These are phyloP conservation scores for Areca catechu DNA, from an alignment of 176 grass and related monocot genomes.

Conservation along the genomic window DNA sequence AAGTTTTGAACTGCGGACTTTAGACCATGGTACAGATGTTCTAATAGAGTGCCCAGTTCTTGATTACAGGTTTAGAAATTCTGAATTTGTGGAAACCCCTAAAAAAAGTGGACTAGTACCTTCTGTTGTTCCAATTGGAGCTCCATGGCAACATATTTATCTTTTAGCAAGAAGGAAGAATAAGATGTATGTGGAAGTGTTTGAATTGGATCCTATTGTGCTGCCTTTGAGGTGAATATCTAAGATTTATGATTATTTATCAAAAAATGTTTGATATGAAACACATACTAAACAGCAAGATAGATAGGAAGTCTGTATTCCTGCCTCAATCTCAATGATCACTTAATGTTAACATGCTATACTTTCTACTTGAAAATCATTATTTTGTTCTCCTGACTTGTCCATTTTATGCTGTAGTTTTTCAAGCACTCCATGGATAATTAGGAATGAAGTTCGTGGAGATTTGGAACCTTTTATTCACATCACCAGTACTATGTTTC, in stretches of 20 bases:
- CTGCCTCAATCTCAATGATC: no score
- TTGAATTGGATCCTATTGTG: slow-evolving; percentile 67
- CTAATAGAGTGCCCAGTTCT: slow-evolving; percentile 18
- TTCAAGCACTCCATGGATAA: slow-evolving; percentile 85
- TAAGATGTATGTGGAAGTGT: slow-evolving; percentile 83
- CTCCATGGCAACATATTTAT: slow-evolving; percentile 93
- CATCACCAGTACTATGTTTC: slow-evolving; percentile 61
- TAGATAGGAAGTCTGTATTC: no score
- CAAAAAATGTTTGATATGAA: no score
- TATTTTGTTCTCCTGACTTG: slow-evolving; percentile 9
- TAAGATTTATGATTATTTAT: neutral
- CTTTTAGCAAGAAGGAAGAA: slow-evolving; percentile 84
- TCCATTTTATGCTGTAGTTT: slow-evolving; percentile 48
- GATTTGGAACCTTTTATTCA: slow-evolving; percentile 41
- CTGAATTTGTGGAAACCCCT: slow-evolving; percentile 8
- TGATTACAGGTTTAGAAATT: slow-evolving; percentile 13
- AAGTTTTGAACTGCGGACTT: slow-evolving; percentile 49
- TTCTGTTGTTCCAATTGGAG: slow-evolving; percentile 72
- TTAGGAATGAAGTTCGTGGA: slow-evolving; percentile 61
- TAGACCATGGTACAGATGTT: slow-evolving; percentile 33
- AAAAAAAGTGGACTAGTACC: slow-evolving; percentile 51
- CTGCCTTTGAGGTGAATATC: slow-evolving; percentile 70
- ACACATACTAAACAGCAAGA: no score
- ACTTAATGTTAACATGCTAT: no score
- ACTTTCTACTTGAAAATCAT: no score